Conservation (phyloP, 2,329 filamentous ascomycete genomes). For the Alternaria incomplexa region DNA sequence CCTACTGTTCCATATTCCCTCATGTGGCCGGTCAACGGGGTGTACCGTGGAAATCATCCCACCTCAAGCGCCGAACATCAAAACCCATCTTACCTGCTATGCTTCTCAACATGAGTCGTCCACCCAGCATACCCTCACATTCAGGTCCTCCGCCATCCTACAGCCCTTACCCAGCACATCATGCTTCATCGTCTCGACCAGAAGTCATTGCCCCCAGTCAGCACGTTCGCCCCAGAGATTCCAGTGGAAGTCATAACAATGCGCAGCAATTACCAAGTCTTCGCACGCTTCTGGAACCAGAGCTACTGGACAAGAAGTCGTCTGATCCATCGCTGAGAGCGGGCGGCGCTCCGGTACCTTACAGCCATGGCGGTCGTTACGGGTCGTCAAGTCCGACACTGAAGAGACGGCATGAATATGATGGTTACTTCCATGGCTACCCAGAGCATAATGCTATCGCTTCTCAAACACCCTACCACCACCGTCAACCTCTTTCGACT, state of each 20-base stretch:
- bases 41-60: constrained; percentile 42
- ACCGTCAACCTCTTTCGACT: constrained; percentile 31
- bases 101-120: constrained; percentile 77
- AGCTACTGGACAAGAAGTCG: constrained; percentile 42
- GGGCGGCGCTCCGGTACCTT: constrained; percentile 23
- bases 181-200: constrained; percentile 34
- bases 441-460: constrained; percentile 35
- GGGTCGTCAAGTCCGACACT: constrained; percentile 42
- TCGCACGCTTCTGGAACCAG: constrained; percentile 46
- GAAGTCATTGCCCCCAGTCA: constrained; percentile 33
- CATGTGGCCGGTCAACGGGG: constrained; percentile 40
- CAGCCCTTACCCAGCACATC: constrained; percentile 35
- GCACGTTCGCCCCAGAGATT: constrained; percentile 33
- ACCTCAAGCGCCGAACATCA: constrained; percentile 35
- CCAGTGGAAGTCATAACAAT: constrained; percentile 34
- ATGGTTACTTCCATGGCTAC: constrained; percentile 35
- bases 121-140: constrained; percentile 87
- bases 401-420: constrained; percentile 46
- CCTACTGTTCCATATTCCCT: constrained; percentile 37
- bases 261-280: constrained; percentile 46
- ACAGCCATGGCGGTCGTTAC: constrained; percentile 31
- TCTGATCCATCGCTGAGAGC: constrained; percentile 33
- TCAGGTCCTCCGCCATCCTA: constrained; percentile 39
- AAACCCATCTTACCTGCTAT: constrained; percentile 35
- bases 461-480: constrained; percentile 36